Conservation (phyloP, 2,329 filamentous ascomycete species). For the Fusarium sp. region DNA sequence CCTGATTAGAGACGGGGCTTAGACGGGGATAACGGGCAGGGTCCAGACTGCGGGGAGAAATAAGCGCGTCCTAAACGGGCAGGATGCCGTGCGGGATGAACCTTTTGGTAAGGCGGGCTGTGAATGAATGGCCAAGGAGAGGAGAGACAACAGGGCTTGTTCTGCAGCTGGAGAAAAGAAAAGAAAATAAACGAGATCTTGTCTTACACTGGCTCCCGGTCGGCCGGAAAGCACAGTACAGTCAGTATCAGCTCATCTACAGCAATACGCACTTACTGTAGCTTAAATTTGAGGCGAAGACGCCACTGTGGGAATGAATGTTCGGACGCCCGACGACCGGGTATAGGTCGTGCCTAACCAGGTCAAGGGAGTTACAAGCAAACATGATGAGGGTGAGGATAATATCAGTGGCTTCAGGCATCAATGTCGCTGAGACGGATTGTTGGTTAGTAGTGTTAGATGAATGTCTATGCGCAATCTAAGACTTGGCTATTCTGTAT, state of each 20-base stretch:
- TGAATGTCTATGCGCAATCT: not conserved
- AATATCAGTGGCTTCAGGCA: not conserved
- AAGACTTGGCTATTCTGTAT: constrained; percentile 13
- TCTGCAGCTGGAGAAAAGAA: constrained; percentile 1
- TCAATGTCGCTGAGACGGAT: not conserved
- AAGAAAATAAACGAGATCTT: constrained; percentile 21
- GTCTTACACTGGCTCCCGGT: constrained; percentile 8
- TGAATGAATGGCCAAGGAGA: constrained; percentile 14
- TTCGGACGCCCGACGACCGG: not conserved
- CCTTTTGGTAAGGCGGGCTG: constrained; percentile 15
- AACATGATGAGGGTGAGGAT: not conserved
- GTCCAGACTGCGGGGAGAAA: constrained; percentile 27
- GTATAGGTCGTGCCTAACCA: not conserved
- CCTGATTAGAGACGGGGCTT: constrained; percentile 10
- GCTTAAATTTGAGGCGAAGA: constrained; percentile 29
- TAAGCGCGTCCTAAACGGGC: constrained; percentile 25
- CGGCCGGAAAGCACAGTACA: not conserved
- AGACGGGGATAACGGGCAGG: constrained; percentile 13
- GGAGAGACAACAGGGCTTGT: constrained; percentile 8
- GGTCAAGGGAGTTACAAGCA: not conserved
- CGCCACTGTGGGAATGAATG: not conserved
- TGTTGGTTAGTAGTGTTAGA: not conserved
- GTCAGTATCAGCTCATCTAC: not conserved
- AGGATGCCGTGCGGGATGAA: constrained; percentile 23
- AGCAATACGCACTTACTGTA: not conserved